Evolutionary conservation across 768 basidiomycete genomes (phyloP).

Genomic region (Psilocybe subaeruginosa): DNA sequence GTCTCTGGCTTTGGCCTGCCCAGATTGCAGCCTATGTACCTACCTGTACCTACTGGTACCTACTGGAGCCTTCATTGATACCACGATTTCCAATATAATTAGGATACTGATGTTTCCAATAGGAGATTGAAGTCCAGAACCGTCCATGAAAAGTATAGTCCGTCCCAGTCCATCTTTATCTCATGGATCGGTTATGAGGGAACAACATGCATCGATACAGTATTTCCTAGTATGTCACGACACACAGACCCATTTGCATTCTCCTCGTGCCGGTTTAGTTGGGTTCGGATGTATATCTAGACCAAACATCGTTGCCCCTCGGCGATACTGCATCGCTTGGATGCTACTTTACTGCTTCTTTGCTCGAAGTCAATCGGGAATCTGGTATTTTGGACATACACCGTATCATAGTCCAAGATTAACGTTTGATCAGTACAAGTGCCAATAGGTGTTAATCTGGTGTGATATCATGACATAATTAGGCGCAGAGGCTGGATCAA

Average conservation of each 20-base stretch:
- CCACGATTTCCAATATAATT: not conserved
- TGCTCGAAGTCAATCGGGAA: slow-evolving; percentile 8
- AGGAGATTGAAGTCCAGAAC: not conserved
- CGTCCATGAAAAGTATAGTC: not conserved
- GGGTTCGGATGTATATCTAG: slow-evolving; percentile 6
- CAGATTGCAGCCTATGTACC: not conserved
- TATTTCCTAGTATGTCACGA: not conserved
- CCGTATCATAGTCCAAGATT: slow-evolving; percentile 4
- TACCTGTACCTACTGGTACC: not conserved
- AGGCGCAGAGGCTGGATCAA: not conserved
- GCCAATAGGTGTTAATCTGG: slow-evolving; percentile 1
- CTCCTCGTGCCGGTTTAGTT: slow-evolving; percentile 1
- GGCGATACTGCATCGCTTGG: slow-evolving; percentile 15
- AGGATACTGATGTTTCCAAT: not conserved
- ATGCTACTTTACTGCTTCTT: slow-evolving; percentile 8
- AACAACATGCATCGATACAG: not conserved
- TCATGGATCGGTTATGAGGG: not conserved
- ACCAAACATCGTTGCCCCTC: slow-evolving; percentile 13
- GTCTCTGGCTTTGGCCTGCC: not conserved
- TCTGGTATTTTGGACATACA: not conserved
- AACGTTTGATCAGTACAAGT: slow-evolving; percentile 4
- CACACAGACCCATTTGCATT: not conserved
- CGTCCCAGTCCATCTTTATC: not conserved
- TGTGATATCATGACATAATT: slow-evolving; percentile 5
- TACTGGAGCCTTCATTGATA: not conserved